phyloP scores from a whole-genome alignment of 2,329 filamentous ascomycete species.

The Epichloe elymi region DNA sequence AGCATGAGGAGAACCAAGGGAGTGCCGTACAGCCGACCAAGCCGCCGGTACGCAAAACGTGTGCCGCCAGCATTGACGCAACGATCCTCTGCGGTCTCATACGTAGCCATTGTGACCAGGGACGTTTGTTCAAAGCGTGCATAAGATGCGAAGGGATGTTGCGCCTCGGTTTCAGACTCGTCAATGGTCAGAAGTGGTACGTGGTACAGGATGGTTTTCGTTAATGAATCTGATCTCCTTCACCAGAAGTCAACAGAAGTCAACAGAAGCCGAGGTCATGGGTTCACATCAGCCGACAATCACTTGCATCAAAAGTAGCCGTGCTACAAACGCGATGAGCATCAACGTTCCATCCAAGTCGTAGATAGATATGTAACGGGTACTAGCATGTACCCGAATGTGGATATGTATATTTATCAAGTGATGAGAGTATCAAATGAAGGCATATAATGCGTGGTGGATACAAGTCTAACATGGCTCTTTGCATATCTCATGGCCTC shows the following conservation, averaged over 20 bases:
- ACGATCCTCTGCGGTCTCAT: conserved; percentile 16
- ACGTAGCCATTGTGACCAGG: conserved; percentile 15
- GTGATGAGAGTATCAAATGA: neutral
- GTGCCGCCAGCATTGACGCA: conserved; percentile 18
- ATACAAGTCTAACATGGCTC: neutral
- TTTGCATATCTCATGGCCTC: neutral
- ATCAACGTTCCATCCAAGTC: no score
- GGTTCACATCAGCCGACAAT: neutral
- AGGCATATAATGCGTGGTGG: neutral
- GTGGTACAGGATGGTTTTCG: no score
- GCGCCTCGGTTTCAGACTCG: no score
- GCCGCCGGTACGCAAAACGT: conserved; percentile 19
- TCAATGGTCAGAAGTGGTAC: no score
- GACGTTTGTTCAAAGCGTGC: neutral
- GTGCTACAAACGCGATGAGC: no score
- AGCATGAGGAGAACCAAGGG: conserved; percentile 18
- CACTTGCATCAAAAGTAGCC: no score
- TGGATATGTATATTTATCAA: neutral
- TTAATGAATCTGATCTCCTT: no score
- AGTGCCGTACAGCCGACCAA: conserved; percentile 16
- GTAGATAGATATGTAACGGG: no score
- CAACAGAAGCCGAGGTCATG: neutral
- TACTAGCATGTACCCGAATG: no score
- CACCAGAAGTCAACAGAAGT: neutral
- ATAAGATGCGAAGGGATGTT: no score